Evolutionary conservation across 106 monocot genomes (phyloP), one percentile per base, ranked within the genome.

Genomic region (Dioscorea zingiberensis): DNA sequence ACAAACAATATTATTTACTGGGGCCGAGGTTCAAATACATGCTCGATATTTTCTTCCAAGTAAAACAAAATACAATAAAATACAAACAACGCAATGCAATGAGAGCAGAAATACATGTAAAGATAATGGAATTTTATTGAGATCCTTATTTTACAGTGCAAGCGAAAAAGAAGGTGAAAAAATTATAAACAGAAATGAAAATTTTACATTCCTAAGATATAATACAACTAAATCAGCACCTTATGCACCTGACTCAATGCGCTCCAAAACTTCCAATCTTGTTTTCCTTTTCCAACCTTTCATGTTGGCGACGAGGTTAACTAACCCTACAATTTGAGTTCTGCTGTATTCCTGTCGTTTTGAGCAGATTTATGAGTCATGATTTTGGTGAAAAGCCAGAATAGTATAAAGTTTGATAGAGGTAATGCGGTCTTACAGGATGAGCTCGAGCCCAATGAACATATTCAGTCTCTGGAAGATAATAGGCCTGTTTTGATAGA

Each of bases 381-480:
- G 38, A 38, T 38, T 38, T 38, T 38, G 38, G 3, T 38, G 38
- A 38, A 38, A 38, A 38, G 10, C 38, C 6, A 38, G 10, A 38
- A 6, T 8, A 38, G 38, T 6, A 38, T 38, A 10, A 38, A 38
- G 38, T 6, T 38, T 10, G 9, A 6, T 38, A 38, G 38, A 38
- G 38, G 38, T 6, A 38, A 38, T 38, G 38, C 4, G 10, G 38
- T 58, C 76, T 70, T 81, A 97, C 92, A 1, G 79, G 88, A 84
- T 97, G 97, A 76, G 83, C 74, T 44, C 84, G 85, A 53, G 97
- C 97, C 97, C 97, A 97, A 64, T 97, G 81, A 27, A 92, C 92
- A 57, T 92, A 97, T 55, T 97, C 97, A 1, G 97, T 97, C 73
- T 97, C 97, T 27, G 97, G 97, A 61, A 97, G 88, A 82, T 97